Conservation (phyloP, 2,329 filamentous ascomycete genomes). For the Nemania sp. region DNA sequence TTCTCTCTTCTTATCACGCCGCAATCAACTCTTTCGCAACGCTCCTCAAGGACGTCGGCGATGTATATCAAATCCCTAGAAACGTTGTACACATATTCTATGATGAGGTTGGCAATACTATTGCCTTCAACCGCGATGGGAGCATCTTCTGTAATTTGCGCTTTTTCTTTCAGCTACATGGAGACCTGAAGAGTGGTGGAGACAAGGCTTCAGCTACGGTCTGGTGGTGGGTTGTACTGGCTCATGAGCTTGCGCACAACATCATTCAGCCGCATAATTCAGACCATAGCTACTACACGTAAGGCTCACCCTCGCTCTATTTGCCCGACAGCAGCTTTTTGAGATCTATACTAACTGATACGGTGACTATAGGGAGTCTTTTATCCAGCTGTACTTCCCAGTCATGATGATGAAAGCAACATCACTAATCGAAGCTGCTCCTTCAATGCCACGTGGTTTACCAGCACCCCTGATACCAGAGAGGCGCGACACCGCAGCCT, state of each 20-base stretch:
- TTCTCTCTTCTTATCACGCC: slow-evolving; percentile 63
- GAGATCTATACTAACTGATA: not conserved
- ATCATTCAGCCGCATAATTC: slow-evolving; percentile 77
- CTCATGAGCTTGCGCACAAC: slow-evolving; percentile 95
- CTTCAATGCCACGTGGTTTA: slow-evolving; percentile 3
- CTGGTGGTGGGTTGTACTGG: slow-evolving; percentile 96
- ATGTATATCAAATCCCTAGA: slow-evolving; percentile 71
- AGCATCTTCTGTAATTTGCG: slow-evolving; percentile 93
- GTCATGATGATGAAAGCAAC: slow-evolving; percentile 64
- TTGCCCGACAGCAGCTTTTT: not conserved
- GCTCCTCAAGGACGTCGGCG: slow-evolving; percentile 69
- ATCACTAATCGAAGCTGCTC: slow-evolving; percentile 21
- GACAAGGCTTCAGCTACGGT: slow-evolving; percentile 69
- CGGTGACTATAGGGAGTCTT: slow-evolving; percentile 61
- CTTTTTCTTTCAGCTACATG: slow-evolving; percentile 82
- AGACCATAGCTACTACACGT: slow-evolving; percentile 82
- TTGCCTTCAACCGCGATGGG: slow-evolving; percentile 88
- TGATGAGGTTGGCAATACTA: slow-evolving; percentile 75
- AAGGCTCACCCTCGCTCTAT: slow-evolving; percentile 37
- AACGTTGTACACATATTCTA: slow-evolving; percentile 83
- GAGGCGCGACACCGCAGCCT: not conserved
- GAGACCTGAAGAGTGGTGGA: slow-evolving; percentile 49
- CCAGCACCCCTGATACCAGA: slow-evolving; percentile 12
- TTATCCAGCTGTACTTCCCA: slow-evolving; percentile 76
- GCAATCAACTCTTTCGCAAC: slow-evolving; percentile 70